A percentile compares a stretch with the other conserved stretches of the same genome.
These are phyloP conservation scores for Acer saccharum DNA, from an alignment of 345 rosid genomes.

Conservation along the genomic window DNA sequence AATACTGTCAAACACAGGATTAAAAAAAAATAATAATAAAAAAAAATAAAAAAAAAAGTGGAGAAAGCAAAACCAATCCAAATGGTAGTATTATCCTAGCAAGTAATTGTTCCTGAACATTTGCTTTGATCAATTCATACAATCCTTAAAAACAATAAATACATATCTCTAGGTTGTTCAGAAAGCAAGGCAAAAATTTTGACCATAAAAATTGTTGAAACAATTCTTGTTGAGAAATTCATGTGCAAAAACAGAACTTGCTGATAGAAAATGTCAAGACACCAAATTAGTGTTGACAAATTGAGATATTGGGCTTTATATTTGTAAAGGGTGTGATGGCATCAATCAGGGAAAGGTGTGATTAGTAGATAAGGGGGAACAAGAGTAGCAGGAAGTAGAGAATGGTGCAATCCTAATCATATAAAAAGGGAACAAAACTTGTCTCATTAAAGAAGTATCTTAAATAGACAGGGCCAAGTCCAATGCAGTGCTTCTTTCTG, in stretches of 20 bases:
- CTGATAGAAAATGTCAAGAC: background rate
- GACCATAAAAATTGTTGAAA: background rate
- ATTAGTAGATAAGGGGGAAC: background rate
- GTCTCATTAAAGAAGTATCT: background rate
- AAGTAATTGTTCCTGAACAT: background rate
- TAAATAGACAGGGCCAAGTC: background rate
- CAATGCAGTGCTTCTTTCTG: background rate
- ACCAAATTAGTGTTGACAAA: background rate
- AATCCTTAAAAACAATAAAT: background rate
- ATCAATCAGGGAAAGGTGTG: background rate
- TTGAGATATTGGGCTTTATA: slow-evolving; percentile 5
- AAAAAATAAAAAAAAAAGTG: background rate
- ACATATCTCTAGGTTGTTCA: background rate
- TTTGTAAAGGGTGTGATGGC: background rate
- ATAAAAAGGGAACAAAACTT: background rate
- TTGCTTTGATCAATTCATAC: background rate
- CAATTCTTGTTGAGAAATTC: background rate
- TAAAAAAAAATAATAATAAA: background rate
- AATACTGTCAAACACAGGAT: background rate
- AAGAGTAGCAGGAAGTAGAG: background rate
- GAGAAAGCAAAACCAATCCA: background rate
- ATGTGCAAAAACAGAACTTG: background rate
- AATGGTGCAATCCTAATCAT: background rate
- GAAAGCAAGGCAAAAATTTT: background rate
- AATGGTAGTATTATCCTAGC: background rate